A percentile compares a stretch with the other conserved stretches of the same genome.
phyloP scores from a whole-genome alignment of 2,329 filamentous ascomycete genomes.

The Thermoascus crustaceus region DNA sequence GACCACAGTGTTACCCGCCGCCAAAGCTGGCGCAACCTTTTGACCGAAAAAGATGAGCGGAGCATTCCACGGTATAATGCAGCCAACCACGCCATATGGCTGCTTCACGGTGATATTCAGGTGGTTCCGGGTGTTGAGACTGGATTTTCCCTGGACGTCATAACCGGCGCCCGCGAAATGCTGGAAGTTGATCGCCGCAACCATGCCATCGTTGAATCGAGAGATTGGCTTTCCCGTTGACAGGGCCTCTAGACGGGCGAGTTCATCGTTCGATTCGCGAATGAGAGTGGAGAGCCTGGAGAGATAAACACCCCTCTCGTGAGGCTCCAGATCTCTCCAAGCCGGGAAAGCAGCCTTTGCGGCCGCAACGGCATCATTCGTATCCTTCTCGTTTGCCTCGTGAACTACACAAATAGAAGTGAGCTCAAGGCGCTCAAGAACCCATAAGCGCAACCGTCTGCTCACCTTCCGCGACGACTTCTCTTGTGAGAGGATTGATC shows the following conservation, averaged over 20 bases:
- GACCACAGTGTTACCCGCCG: constrained; percentile 53
- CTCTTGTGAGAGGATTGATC: constrained; percentile 9
- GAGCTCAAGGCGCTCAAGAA: neutral
- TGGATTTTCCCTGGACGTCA: constrained; percentile 22
- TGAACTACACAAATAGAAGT: constrained; percentile 17
- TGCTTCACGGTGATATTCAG: constrained; percentile 33
- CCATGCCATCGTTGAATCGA: constrained; percentile 15
- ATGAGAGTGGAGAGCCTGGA: constrained; percentile 26
- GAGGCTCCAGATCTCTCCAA: constrained; percentile 29
- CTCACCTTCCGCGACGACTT: constrained; percentile 12
- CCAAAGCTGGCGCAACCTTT: constrained; percentile 54
- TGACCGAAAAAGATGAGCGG: constrained; percentile 39
- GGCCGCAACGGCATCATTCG: constrained; percentile 29
- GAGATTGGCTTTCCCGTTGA: constrained; percentile 29
- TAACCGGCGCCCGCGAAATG: constrained; percentile 24
- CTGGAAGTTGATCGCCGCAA: constrained; percentile 16
- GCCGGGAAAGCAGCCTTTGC: constrained; percentile 30
- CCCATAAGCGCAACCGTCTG: neutral
- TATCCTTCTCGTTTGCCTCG: constrained; percentile 25
- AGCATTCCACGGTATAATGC: constrained; percentile 54
- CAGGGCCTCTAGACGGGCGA: constrained; percentile 28
- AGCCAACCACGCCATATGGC: constrained; percentile 49
- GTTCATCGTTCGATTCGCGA: constrained; percentile 18
- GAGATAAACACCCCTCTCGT: constrained; percentile 23
- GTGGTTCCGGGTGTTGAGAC: constrained; percentile 20